phyloP scores from a whole-genome alignment of 2,329 filamentous ascomycete genomes.

The Sporothrix pseudoabietina region DNA sequence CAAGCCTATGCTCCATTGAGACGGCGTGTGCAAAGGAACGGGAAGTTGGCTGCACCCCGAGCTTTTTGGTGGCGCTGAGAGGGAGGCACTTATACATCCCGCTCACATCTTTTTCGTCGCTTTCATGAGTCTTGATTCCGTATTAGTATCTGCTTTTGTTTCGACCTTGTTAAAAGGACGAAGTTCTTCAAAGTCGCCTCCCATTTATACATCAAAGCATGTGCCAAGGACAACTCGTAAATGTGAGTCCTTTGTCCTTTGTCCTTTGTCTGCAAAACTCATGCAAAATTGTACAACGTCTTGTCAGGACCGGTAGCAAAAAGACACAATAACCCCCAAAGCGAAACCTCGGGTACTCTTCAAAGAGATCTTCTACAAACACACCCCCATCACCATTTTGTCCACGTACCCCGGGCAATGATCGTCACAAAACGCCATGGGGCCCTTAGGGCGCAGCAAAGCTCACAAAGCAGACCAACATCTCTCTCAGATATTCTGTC shows the following conservation, averaged over 20 bases:
- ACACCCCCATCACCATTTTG: conserved; percentile 6
- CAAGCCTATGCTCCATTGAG: conserved; percentile 13
- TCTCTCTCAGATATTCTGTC: not conserved
- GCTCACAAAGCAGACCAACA: not conserved
- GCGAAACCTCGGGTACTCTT: too few species aligned
- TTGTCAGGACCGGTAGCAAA: not conserved
- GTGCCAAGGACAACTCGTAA: not conserved
- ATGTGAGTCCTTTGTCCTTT: not conserved
- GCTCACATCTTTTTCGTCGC: too few species aligned
- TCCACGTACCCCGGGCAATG: not conserved
- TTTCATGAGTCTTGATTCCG: too few species aligned
- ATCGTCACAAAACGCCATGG: conserved; percentile 13
- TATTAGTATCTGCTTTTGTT: not conserved
- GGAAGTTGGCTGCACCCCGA: not conserved
- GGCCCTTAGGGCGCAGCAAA: not conserved
- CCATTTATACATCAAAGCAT: not conserved
- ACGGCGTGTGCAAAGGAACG: conserved; percentile 2
- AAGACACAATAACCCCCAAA: not conserved
- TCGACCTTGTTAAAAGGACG: not conserved
- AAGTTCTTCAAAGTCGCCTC: not conserved
- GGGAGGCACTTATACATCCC: not conserved
- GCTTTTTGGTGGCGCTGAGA: not conserved
- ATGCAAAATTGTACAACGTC: not conserved
- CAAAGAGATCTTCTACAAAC: not conserved
- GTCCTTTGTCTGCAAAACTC: not conserved